Conservation (phyloP, 1,139 yeast genomes). For the Debaryomyces fabryi region DNA sequence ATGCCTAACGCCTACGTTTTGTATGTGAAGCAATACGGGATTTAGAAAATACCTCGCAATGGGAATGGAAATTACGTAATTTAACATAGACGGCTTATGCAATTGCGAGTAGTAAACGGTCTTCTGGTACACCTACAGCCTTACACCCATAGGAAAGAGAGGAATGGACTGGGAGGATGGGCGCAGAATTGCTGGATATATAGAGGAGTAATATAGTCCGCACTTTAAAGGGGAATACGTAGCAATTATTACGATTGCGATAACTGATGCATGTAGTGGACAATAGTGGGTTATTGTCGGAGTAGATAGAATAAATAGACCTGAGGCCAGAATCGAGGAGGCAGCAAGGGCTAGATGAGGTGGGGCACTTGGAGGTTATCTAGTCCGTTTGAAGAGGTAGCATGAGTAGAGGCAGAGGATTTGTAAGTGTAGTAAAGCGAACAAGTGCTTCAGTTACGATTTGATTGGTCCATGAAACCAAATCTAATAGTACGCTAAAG, state of each 20-base stretch:
- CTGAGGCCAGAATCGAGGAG: neutral
- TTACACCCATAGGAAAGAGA: neutral
- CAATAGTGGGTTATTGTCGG: neutral
- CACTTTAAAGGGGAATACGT: neutral
- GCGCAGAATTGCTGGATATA: neutral
- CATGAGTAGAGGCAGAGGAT: neutral
- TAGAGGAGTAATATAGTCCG: neutral
- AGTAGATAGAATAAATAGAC: neutral
- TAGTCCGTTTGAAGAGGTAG: neutral
- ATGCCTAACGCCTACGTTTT: neutral
- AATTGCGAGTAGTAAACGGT: neutral
- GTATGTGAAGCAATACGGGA: neutral
- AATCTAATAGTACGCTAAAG: neutral
- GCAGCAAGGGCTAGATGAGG: neutral
- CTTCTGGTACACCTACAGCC: neutral
- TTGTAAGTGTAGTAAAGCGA: neutral
- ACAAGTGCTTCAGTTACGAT: neutral
- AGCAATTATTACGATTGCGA: neutral
- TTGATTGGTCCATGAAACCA: neutral
- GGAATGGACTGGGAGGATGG: neutral
- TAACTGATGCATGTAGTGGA: neutral
- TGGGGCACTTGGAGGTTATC: neutral
- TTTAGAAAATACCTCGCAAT: neutral
- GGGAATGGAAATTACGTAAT: neutral
- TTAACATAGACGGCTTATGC: neutral